phyloP scores from a whole-genome alignment of 441 rosid species.

The Raphanus hybrid region DNA sequence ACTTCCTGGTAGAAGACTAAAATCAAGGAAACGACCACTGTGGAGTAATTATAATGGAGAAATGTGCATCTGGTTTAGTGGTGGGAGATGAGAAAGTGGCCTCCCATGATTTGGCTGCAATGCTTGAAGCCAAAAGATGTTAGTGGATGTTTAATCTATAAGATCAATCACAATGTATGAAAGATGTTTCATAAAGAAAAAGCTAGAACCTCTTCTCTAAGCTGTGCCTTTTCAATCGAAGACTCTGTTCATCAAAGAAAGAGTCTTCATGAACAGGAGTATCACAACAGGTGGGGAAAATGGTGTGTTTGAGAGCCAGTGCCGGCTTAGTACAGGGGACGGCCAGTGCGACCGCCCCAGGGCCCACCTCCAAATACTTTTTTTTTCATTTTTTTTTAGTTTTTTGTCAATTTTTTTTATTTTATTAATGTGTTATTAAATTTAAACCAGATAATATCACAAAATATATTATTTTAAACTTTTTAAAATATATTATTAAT shows the following conservation, averaged over 20 bases:
- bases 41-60: conserved; percentile 76
- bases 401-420: too few relatives aligned
- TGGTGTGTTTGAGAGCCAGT: conserved; percentile 57
- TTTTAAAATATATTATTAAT: too few relatives aligned
- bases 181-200: background rate
- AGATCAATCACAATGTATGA: background rate
- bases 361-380: too few relatives aligned
- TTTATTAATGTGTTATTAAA: too few relatives aligned
- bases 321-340: too few relatives aligned
- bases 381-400: too few relatives aligned
- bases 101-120: conserved; percentile 94
- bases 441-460: too few relatives aligned
- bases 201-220: conserved; percentile 79
- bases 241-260: conserved; percentile 80
- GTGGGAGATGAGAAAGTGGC: conserved; percentile 86
- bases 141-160: background rate
- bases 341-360: too few relatives aligned
- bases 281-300: conserved; percentile 87
- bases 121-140: conserved; percentile 56
- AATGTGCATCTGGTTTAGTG: conserved; percentile 64
- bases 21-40: conserved; percentile 75
- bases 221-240: conserved; percentile 82
- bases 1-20: conserved; percentile 77
- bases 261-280: conserved; percentile 69
- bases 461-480: too few relatives aligned